Evolutionary conservation across 129 eudicot genomes (phyloP).

Genomic region (Cynara cardunculus): DNA sequence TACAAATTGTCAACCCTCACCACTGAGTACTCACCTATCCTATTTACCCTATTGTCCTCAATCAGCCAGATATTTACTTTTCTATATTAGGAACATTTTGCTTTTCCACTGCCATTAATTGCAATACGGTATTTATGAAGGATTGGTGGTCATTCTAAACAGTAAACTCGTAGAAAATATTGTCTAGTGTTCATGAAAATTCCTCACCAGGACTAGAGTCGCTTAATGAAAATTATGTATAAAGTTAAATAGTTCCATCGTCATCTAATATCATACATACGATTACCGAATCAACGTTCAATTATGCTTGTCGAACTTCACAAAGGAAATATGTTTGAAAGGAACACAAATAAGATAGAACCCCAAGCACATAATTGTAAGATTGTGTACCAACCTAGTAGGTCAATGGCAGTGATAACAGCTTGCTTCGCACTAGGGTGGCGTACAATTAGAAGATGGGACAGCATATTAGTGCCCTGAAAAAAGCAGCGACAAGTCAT

Average conservation of each 20-base stretch:
- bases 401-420: conserved; percentile 91
- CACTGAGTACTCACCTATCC: not conserved
- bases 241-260: not conserved
- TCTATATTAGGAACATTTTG: not conserved
- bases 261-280: not conserved
- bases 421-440: conserved; percentile 98
- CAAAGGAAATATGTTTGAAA: not conserved
- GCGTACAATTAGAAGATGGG: conserved; percentile 89
- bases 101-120: not conserved
- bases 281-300: not conserved
- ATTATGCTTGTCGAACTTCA: not conserved
- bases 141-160: not conserved
- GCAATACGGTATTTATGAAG: not conserved
- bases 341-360: not conserved
- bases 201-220: not conserved
- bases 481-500: conserved; percentile 23
- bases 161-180: not conserved
- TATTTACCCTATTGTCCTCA: not conserved
- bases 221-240: not conserved
- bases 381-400: conserved; percentile 67
- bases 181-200: conserved; percentile 3
- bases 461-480: conserved; percentile 98
- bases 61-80: not conserved
- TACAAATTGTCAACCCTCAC: not conserved
- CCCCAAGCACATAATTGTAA: not conserved